Evolutionary conservation across 192 early-diverging fungal genomes (phyloP).

Genomic region (Borealophlyctis nickersoniae): DNA sequence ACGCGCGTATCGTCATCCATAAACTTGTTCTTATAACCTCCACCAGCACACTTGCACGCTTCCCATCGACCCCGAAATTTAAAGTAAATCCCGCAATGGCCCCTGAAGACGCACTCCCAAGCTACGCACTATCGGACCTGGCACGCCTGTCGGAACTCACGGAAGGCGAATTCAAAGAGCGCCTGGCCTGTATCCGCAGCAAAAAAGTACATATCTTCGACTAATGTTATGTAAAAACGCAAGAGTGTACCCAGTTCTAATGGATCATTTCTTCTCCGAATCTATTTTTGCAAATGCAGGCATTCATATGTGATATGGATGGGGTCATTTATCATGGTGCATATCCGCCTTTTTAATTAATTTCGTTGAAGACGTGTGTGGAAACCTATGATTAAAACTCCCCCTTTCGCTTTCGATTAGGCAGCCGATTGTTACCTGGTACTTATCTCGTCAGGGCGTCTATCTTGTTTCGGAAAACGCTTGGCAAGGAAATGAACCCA

Average conservation of each 20-base stretch:
- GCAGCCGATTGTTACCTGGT: conserved; percentile 48
- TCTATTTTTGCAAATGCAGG: no score
- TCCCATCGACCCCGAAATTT: no score
- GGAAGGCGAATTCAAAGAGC: conserved; percentile 14
- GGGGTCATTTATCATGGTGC: conserved; percentile 58
- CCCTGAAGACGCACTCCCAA: background rate
- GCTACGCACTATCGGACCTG: conserved; percentile 5
- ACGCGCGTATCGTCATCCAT: no score
- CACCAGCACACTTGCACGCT: no score
- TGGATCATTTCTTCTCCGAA: no score
- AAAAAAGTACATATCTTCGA: conserved; percentile 13
- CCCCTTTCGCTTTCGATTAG: conserved; percentile 20
- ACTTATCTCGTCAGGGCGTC: background rate
- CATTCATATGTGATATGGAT: conserved; percentile 64
- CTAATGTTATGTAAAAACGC: no score
- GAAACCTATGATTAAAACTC: no score
- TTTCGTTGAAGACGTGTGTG: no score
- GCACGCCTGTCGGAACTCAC: conserved; percentile 29
- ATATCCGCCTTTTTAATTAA: no score
- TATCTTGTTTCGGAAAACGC: background rate
- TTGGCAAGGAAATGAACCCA: background rate
- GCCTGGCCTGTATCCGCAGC: conserved; percentile 20
- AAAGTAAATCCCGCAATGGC: conserved; percentile 1
- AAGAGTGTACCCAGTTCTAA: no score
- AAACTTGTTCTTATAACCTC: no score